Base-by-base conservation (phyloP, 805 yeast genomes). In the Cyberlindnera nakhonratchasimensis region DNA sequence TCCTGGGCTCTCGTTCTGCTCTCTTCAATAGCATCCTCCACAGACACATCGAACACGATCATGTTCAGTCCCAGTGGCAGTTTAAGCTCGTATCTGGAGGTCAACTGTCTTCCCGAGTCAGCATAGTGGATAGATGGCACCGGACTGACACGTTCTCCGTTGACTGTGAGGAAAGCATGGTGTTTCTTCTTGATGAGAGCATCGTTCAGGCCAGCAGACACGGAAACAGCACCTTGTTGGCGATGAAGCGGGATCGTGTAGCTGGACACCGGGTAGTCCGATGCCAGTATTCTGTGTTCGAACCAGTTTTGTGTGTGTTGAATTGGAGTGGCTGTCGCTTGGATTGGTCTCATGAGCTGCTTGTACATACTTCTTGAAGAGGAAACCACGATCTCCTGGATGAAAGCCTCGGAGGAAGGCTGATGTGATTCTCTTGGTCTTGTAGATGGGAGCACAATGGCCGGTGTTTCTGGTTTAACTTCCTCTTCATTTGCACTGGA, bases 241-340 rank as follows among this genome's bases (percentile, higher is more conserved):
- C 68, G 59, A 11, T 82, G 80, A 39, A 80, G 58, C 13, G 67
- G 65, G 19, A 77, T 47, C 6, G 79, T 51, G 51, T 66, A 73
- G 10, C 71, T 65, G 14, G 64, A 55, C 1, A 66, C 59, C 17
- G 62, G 63, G 40, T 51, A 58, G 33, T 58, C 63, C 23, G 63
- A 50, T 13, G 78, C 69, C 17, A 62, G 62, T 30, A 70, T 52
- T 20, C 48, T 52, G 34, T 63, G 57, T 51, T 68, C 71, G 47
- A 68, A 68, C 59, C 66, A 57, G 36, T 62, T 60, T 29, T 60
- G 59, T 18, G 50, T 51, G 7, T 52, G 35, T 3, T 59, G 58
- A 7, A 53, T 40, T 40, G 44, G 47, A 13, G 38, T 19, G n/a
- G 22, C 33, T 37, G 20, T 18, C 14, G 25, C 23, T 42, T 23